Conservation (phyloP, 2,329 filamentous ascomycete genomes). For the Sclerotinia sclerotiorum region DNA sequence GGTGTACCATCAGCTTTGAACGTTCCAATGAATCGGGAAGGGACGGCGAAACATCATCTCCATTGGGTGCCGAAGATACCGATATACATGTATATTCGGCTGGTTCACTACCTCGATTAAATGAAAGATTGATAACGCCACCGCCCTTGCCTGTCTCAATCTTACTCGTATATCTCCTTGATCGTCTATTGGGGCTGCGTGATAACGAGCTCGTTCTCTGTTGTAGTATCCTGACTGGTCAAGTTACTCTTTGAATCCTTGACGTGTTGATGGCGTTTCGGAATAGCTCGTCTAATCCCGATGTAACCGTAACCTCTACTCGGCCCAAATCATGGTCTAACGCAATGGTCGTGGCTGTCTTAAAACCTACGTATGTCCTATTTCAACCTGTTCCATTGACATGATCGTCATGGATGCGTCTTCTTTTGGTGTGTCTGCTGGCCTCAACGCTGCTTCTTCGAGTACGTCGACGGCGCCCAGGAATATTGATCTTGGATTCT, state of each 20-base stretch:
- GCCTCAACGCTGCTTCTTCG: slow-evolving; percentile 13
- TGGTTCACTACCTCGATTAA: slow-evolving; percentile 11
- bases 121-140: slow-evolving; percentile 14
- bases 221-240: slow-evolving; percentile 12
- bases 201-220: background rate
- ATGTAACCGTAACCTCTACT: slow-evolving; percentile 18
- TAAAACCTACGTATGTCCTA: slow-evolving; percentile 8
- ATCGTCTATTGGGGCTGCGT: background rate
- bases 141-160: background rate
- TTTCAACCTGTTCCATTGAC: slow-evolving; percentile 9
- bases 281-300: slow-evolving; percentile 19
- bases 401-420: slow-evolving; percentile 19
- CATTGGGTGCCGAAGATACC: slow-evolving; percentile 13
- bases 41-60: slow-evolving; percentile 16
- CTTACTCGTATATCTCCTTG: slow-evolving; percentile 6
- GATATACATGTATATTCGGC: slow-evolving; percentile 2
- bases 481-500: slow-evolving; percentile 20
- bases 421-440: slow-evolving; percentile 18
- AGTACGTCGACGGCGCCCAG: slow-evolving; percentile 1
- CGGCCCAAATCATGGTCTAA: slow-evolving; percentile 12
- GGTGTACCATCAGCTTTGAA: slow-evolving; percentile 14
- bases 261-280: slow-evolving; percentile 11
- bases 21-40: slow-evolving; percentile 6
- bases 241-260: slow-evolving; percentile 5
- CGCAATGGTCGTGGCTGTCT: slow-evolving; percentile 18